Percentiles rank a stretch among this genome's conserved stretches.
Evolutionary conservation across 225 moss, liverwort and hornwort genomes (phyloP).

Genomic region (Pleurozium schreberi): DNA sequence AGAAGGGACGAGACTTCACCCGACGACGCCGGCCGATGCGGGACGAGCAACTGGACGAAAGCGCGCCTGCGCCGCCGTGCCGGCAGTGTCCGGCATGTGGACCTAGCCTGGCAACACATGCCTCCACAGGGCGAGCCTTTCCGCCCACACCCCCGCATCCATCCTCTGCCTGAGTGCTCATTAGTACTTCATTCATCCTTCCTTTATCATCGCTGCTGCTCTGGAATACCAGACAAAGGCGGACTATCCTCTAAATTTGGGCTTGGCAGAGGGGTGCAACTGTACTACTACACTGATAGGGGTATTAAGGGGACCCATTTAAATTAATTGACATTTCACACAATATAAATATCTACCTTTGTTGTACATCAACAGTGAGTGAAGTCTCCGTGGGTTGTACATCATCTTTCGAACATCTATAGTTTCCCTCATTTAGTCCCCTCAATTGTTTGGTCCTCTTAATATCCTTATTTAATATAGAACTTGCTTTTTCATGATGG

Average conservation of each 20-base stretch:
- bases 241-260: background rate
- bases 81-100: constrained; percentile 20
- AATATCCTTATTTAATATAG: no score
- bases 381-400: no score
- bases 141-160: background rate
- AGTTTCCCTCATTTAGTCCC: no score
- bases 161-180: no score
- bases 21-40: background rate
- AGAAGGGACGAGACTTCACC: background rate
- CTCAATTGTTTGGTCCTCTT: no score
- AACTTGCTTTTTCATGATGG: background rate
- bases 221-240: background rate
- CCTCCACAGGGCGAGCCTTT: constrained; percentile 13
- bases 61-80: constrained; percentile 17
- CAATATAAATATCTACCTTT: no score
- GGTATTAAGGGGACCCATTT: no score
- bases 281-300: no score
- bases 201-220: background rate
- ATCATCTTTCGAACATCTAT: no score
- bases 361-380: no score
- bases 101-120: constrained; percentile 11
- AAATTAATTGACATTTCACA: no score
- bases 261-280: background rate
- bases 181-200: background rate
- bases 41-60: background rate